Evolutionary conservation across 345 rosid species (phyloP).

Genomic region (Gynandropsis gynandra): DNA sequence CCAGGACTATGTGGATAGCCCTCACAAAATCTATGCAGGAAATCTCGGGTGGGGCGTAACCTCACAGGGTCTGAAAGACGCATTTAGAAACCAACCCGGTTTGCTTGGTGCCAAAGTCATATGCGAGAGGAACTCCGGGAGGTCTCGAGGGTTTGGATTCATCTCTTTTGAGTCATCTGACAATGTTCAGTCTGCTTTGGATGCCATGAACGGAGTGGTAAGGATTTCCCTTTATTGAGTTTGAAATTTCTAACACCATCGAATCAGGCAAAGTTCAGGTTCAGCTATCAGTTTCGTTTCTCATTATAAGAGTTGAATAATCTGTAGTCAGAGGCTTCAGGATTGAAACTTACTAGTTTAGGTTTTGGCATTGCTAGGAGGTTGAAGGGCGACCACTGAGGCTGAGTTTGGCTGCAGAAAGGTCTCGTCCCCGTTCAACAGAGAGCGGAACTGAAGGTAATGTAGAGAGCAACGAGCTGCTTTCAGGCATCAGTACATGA

Average conservation of each 20-base stretch:
- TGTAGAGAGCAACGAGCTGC: conserved; percentile 40
- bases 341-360: conserved; percentile 2
- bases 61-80: conserved; percentile 63
- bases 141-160: conserved; percentile 87
- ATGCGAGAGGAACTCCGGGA: conserved; percentile 60
- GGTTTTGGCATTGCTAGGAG: conserved; percentile 40
- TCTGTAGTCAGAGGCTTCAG: neutral
- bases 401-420: conserved; percentile 59
- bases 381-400: conserved; percentile 84
- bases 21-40: conserved; percentile 85
- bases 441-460: conserved; percentile 26
- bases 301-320: too few relatives aligned
- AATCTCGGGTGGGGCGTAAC: conserved; percentile 82
- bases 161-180: conserved; percentile 66
- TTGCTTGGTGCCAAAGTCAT: conserved; percentile 73
- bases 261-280: too few relatives aligned
- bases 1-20: conserved; percentile 58
- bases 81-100: conserved; percentile 65
- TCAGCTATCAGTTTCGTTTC: neutral
- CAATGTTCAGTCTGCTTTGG: conserved; percentile 49
- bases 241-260: too few relatives aligned
- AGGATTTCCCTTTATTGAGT: conserved; percentile 14
- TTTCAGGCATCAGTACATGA: conserved; percentile 44
- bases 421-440: conserved; percentile 16
- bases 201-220: conserved; percentile 75